A percentile compares a stretch with the other conserved stretches of the same genome.
phyloP scores from a whole-genome alignment of 176 grass and related monocot genomes.

The Eragrostis curvula region DNA sequence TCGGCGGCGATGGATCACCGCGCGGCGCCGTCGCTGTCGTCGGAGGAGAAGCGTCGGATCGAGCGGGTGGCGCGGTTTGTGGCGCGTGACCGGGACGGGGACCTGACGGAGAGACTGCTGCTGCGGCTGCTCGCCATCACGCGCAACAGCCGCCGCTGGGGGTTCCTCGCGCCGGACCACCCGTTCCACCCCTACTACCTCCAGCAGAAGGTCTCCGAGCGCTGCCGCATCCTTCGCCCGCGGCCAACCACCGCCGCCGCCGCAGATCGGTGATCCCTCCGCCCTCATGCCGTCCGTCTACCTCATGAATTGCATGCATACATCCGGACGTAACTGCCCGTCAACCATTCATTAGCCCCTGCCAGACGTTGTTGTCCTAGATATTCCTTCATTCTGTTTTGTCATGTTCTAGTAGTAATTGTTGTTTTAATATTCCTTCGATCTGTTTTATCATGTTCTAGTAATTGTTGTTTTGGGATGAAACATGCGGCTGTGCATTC shows the following conservation, averaged over 20 bases:
- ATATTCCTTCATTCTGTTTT: too few species aligned
- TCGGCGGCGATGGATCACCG: slow-evolving; percentile 36
- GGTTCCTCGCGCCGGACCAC: slow-evolving; percentile 69
- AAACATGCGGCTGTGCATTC: neutral
- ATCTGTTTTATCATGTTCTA: neutral
- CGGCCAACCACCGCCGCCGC: slow-evolving; percentile 13
- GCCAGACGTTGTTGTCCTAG: too few species aligned
- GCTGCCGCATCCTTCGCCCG: slow-evolving; percentile 69
- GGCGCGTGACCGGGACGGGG: slow-evolving; percentile 63
- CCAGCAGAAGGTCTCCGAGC: slow-evolving; percentile 80
- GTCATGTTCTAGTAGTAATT: too few species aligned
- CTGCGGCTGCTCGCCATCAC: slow-evolving; percentile 63
- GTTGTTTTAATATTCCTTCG: neutral
- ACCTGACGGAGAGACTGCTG: slow-evolving; percentile 63
- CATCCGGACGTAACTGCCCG: neutral
- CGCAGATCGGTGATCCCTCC: slow-evolving; percentile 26
- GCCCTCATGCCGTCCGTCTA: too few species aligned
- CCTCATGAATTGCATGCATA: neutral
- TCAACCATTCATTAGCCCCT: neutral
- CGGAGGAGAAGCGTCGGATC: slow-evolving; percentile 72
- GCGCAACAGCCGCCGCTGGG: slow-evolving; percentile 73
- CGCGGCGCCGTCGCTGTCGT: slow-evolving; percentile 37
- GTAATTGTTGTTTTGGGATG: neutral
- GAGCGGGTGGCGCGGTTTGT: slow-evolving; percentile 71
- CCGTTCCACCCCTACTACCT: slow-evolving; percentile 76